phyloP scores from a whole-genome alignment of 345 rosid species.

The Combretum micranthum region DNA sequence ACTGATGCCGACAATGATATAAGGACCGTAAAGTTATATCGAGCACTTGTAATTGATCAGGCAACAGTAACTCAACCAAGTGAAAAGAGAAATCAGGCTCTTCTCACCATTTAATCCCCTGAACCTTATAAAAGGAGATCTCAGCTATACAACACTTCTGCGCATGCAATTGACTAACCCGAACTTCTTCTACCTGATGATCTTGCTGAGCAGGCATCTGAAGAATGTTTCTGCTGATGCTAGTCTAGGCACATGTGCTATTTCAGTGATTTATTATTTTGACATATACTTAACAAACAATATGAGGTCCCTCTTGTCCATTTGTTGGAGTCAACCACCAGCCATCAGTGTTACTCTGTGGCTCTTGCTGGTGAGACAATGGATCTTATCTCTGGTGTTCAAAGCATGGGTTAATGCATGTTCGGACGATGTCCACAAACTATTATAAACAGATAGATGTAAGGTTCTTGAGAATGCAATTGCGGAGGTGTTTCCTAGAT shows the following conservation, averaged over 20 bases:
- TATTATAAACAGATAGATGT: slow-evolving; percentile 15
- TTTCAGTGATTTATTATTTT: slow-evolving; percentile 20
- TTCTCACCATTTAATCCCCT: slow-evolving; percentile 13
- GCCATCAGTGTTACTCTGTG: slow-evolving; percentile 24
- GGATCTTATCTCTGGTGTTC: slow-evolving; percentile 20
- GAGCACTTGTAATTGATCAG: slow-evolving; percentile 18
- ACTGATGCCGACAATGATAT: slow-evolving; percentile 10
- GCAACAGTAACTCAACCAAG: slow-evolving; percentile 3
- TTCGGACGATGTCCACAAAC: slow-evolving; percentile 17
- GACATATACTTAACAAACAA: slow-evolving; percentile 17
- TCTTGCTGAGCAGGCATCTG: slow-evolving; percentile 16
- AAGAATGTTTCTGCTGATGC: slow-evolving; percentile 29
- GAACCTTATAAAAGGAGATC: slow-evolving; percentile 21
- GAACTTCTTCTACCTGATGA: slow-evolving; percentile 24
- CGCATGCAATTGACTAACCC: slow-evolving; percentile 29
- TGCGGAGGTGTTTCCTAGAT: slow-evolving; percentile 15
- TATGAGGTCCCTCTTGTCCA: slow-evolving; percentile 27
- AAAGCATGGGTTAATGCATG: slow-evolving; percentile 23
- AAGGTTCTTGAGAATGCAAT: slow-evolving; percentile 13
- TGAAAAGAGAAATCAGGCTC: slow-evolving; percentile 6
- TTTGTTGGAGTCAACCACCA: slow-evolving; percentile 25
- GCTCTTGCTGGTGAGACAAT: slow-evolving; percentile 20
- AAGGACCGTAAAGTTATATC: slow-evolving; percentile 21
- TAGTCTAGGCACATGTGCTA: slow-evolving; percentile 16
- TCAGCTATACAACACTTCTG: slow-evolving; percentile 25